Evolutionary conservation across 352 stramenopile species (phyloP).

Genomic region (Peronospora tabacina): DNA sequence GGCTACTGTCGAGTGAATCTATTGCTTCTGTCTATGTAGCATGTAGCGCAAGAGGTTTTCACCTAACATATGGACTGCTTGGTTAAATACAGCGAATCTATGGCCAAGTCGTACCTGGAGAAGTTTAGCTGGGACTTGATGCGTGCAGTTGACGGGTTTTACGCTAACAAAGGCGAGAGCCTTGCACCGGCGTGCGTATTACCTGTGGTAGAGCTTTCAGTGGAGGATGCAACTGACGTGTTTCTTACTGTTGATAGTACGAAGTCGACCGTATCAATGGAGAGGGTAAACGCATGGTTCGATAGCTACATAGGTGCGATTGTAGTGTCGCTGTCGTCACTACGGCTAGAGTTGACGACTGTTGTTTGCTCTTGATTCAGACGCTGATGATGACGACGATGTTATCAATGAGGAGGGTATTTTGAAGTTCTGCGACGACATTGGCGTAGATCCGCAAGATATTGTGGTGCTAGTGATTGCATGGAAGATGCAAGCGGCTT

Average conservation of each 20-base stretch:
- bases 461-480: conserved; percentile 76
- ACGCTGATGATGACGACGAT: conserved; percentile 51
- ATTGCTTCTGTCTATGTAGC: neutral
- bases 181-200: conserved; percentile 17
- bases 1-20: neutral
- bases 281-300: conserved; percentile 53
- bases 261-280: conserved; percentile 32
- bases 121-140: conserved; percentile 76
- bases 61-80: neutral
- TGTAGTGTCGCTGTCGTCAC: neutral
- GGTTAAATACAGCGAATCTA: conserved; percentile 39
- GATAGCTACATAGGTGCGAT: conserved; percentile 49
- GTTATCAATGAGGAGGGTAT: conserved; percentile 68
- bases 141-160: conserved; percentile 74
- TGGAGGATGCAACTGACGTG: neutral
- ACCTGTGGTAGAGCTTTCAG: neutral
- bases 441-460: conserved; percentile 68
- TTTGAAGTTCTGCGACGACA: conserved; percentile 74
- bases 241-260: conserved; percentile 8
- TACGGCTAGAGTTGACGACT: neutral
- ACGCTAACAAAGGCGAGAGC: conserved; percentile 48
- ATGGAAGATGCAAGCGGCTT: conserved; percentile 81
- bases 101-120: conserved; percentile 64
- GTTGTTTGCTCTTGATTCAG: conserved; percentile 6
- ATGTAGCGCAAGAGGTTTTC: neutral